A percentile compares a stretch with the other conserved stretches of the same genome.
These are phyloP conservation scores for Boletus mariae DNA, from an alignment of 1,284 basidiomycete genomes.

Conservation along the genomic window DNA sequence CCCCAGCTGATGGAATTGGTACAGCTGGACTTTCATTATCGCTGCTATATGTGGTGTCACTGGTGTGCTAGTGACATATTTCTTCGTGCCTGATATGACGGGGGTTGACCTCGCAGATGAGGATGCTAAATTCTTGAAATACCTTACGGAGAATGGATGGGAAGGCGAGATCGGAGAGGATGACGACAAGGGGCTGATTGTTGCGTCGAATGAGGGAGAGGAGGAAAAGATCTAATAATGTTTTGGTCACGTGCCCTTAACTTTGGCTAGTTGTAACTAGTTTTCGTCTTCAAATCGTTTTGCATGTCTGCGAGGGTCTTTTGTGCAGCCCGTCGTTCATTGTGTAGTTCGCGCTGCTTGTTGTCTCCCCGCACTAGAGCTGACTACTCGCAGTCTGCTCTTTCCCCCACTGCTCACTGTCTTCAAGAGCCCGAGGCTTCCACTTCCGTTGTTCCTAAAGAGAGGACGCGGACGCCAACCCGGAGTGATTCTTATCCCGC, in stretches of 20 bases:
- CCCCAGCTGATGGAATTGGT: slow-evolving; percentile 11
- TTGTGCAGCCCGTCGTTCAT: slow-evolving; percentile 23
- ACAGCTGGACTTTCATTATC: slow-evolving; percentile 69
- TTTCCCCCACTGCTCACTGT: slow-evolving; percentile 12
- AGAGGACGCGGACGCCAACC: slow-evolving; percentile 3
- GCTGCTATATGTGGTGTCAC: slow-evolving; percentile 63
- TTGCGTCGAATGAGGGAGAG: slow-evolving; percentile 10
- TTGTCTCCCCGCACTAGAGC: slow-evolving; percentile 19
- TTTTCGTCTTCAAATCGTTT: not conserved
- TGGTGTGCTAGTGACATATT: slow-evolving; percentile 63
- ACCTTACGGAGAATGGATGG: slow-evolving; percentile 64
- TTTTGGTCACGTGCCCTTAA: slow-evolving; percentile 22
- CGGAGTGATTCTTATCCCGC: slow-evolving; percentile 2
- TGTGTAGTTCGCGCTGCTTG: slow-evolving; percentile 18
- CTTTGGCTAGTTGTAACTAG: not conserved
- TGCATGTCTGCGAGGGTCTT: slow-evolving; percentile 34
- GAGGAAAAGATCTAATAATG: slow-evolving; percentile 11
- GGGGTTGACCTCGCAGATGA: slow-evolving; percentile 67
- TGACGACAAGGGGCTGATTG: slow-evolving; percentile 37
- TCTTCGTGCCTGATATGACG: slow-evolving; percentile 69
- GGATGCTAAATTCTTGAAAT: slow-evolving; percentile 59
- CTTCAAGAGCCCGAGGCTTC: slow-evolving; percentile 9
- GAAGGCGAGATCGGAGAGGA: slow-evolving; percentile 61
- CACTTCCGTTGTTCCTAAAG: slow-evolving; percentile 2
- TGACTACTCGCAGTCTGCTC: slow-evolving; percentile 29